These are phyloP conservation scores for Backusella morwellensis DNA, from an alignment of 192 early-diverging fungal genomes.

Conservation along the genomic window DNA sequence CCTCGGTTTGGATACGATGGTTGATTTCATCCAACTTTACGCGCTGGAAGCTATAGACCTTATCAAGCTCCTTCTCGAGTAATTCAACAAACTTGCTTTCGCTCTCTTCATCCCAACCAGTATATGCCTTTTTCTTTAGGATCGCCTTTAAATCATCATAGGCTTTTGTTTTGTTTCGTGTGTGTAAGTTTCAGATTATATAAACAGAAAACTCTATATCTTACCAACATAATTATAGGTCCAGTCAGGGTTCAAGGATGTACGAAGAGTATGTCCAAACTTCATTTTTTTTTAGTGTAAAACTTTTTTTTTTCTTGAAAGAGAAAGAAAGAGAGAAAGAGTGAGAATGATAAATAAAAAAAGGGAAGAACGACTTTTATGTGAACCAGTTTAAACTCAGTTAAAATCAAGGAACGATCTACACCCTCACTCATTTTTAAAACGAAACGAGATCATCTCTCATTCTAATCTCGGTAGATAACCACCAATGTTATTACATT, in stretches of 20 bases:
- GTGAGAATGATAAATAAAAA: conserved; percentile 17
- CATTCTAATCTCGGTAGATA: neutral
- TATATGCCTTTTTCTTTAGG: conserved; percentile 65
- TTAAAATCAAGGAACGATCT: neutral
- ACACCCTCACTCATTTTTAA: no score
- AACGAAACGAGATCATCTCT: neutral
- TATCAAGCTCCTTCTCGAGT: conserved; percentile 90
- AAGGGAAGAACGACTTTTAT: neutral
- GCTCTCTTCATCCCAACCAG: conserved; percentile 75
- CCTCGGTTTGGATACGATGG: conserved; percentile 63
- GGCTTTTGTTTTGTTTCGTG: conserved; percentile 8
- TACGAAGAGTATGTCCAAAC: conserved; percentile 85
- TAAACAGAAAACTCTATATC: neutral
- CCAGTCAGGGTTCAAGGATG: conserved; percentile 83
- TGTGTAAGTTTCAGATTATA: neutral
- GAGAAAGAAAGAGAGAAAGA: neutral
- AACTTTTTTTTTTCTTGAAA: neutral
- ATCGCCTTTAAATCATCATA: conserved; percentile 88
- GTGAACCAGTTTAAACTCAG: neutral
- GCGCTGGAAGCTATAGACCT: conserved; percentile 77
- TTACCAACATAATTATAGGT: conserved; percentile 74
- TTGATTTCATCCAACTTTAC: conserved; percentile 77
- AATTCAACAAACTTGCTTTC: conserved; percentile 83
- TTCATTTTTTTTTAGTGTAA: conserved; percentile 61
- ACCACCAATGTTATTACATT: no score